Evolutionary conservation across 805 yeast species (phyloP).

Genomic region (Ogataea polymorpha): DNA sequence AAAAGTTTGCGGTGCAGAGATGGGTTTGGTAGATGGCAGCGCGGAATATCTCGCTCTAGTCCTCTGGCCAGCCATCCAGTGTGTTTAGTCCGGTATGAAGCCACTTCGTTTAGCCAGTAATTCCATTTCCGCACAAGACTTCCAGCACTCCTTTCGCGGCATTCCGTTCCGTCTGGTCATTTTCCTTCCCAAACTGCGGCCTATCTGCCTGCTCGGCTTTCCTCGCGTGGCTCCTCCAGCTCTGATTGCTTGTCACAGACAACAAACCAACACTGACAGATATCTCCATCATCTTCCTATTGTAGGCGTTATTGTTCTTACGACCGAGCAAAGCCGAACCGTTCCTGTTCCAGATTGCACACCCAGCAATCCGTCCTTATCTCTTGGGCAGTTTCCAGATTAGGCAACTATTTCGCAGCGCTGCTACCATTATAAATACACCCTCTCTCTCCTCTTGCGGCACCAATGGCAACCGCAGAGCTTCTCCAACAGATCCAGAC

Average conservation of each 20-base stretch:
- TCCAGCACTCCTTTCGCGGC: too few relatives aligned
- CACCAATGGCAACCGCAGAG: conserved; percentile 31
- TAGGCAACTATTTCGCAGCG: conserved; percentile 2
- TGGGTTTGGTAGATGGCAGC: too few relatives aligned
- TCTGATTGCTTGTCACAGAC: background rate
- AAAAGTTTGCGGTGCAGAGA: too few relatives aligned
- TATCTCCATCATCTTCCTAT: background rate
- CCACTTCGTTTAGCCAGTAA: too few relatives aligned
- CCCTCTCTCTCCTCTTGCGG: background rate
- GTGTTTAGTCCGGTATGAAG: too few relatives aligned
- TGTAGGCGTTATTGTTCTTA: background rate
- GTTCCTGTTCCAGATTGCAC: conserved; percentile 1
- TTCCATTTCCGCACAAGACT: too few relatives aligned
- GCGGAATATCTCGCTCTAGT: too few relatives aligned
- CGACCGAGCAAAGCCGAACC: conserved; percentile 7
- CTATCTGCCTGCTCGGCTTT: background rate
- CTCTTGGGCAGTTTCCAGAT: conserved; percentile 1
- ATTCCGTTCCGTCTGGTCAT: too few relatives aligned
- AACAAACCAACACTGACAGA: background rate
- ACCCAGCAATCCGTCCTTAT: conserved; percentile 4
- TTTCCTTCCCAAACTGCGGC: background rate
- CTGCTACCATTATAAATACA: conserved; percentile 3
- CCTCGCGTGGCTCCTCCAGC: background rate
- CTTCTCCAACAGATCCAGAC: conserved; percentile 32
- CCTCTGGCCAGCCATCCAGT: too few relatives aligned